These are phyloP conservation scores for Amborella trichopoda DNA, from an alignment of 164 flowering plant species.

Conservation along the genomic window DNA sequence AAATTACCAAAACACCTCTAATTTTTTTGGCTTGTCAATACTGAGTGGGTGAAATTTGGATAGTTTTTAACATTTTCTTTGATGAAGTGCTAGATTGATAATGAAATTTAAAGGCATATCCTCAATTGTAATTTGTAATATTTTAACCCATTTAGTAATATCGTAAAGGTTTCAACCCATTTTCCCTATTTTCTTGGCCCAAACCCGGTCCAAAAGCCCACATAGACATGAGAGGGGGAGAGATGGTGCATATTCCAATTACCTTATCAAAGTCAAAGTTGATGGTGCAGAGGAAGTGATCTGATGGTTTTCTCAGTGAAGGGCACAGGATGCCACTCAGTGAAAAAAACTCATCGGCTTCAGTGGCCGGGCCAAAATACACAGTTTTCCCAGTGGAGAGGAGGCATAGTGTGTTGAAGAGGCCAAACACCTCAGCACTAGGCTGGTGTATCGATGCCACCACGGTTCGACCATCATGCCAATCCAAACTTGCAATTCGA, in stretches of 20 bases:
- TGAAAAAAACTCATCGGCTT: slow-evolving; percentile 47
- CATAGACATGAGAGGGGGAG: no score
- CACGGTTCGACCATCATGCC: slow-evolving; percentile 32
- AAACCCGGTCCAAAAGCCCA: no score
- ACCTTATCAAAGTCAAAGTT: slow-evolving; percentile 71
- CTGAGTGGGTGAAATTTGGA: no score
- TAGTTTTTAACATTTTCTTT: no score
- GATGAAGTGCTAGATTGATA: no score
- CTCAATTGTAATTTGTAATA: no score
- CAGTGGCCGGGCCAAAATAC: slow-evolving; percentile 42
- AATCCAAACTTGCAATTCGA: slow-evolving; percentile 17
- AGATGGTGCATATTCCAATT: slow-evolving; percentile 1
- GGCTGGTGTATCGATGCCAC: slow-evolving; percentile 72
- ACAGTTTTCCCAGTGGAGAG: slow-evolving; percentile 51
- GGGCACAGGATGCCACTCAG: slow-evolving; percentile 69
- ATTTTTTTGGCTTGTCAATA: no score
- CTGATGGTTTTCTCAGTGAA: slow-evolving; percentile 55
- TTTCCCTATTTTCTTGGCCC: no score
- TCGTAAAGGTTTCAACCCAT: no score
- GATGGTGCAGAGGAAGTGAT: slow-evolving; percentile 62
- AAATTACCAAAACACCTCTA: no score
- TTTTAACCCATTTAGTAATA: no score
- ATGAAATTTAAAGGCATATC: no score
- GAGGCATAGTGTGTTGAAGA: slow-evolving; percentile 45
- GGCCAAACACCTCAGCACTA: slow-evolving; percentile 45